Conservation (phyloP, 2,329 filamentous ascomycete species). For the Bisporella sp. region DNA sequence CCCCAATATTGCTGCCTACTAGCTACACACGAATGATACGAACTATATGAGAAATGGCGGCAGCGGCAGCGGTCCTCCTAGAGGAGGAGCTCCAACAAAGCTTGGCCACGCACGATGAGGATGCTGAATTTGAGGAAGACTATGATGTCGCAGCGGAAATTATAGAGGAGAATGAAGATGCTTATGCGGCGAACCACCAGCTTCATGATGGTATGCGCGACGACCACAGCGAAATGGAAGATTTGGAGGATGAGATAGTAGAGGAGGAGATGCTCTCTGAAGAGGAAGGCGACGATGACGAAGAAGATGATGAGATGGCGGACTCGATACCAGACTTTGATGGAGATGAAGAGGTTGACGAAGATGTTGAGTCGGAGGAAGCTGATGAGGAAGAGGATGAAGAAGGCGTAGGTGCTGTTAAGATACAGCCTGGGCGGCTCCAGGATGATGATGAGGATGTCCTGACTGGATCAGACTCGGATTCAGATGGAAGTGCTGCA, state of each 20-base stretch:
- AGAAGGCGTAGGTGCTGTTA: constrained; percentile 27
- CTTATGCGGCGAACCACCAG: constrained; percentile 28
- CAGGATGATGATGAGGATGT: constrained; percentile 34
- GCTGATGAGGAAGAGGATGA: constrained; percentile 32
- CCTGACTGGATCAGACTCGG: constrained; percentile 20
- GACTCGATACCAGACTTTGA: constrained; percentile 30
- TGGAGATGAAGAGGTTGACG: constrained; percentile 31
- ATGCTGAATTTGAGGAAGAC: constrained; percentile 30
- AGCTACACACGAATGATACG: constrained; percentile 16
- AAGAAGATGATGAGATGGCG: constrained; percentile 22
- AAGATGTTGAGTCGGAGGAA: constrained; percentile 33
- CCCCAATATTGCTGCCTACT: too few relatives aligned
- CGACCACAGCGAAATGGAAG: constrained; percentile 14
- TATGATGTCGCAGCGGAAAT: constrained; percentile 21
- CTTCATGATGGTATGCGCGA: constrained; percentile 25
- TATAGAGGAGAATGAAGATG: constrained; percentile 22
- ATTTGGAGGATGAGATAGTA: constrained; percentile 14
- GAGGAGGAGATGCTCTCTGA: constrained; percentile 14
- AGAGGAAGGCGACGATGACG: constrained; percentile 34
- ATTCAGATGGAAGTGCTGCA: constrained; percentile 17
- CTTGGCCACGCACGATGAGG: constrained; percentile 28
- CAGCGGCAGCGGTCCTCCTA: constrained; percentile 23
- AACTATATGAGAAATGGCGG: constrained; percentile 20
- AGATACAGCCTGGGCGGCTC: constrained; percentile 24
- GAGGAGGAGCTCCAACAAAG: constrained; percentile 26